Evolutionary conservation across 2,329 filamentous ascomycete genomes (phyloP).

Genomic region (Leptodontidium sp.): DNA sequence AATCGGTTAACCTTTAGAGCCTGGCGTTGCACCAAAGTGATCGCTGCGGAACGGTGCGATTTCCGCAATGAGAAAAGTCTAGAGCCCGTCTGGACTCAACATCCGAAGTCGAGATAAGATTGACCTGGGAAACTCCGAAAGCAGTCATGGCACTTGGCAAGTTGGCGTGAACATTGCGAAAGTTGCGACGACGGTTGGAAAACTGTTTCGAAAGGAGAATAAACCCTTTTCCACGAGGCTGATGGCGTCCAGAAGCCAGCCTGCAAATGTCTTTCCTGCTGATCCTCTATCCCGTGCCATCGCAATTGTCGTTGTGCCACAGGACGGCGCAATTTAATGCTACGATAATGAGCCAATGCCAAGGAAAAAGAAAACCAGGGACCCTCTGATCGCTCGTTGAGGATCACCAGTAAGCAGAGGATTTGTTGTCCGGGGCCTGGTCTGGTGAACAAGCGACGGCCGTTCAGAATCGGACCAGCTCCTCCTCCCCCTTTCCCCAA

Average conservation of each 20-base stretch:
- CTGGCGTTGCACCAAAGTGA: constrained; percentile 24
- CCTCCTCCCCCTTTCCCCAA: neutral
- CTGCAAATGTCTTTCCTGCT: constrained; percentile 24
- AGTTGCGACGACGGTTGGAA: constrained; percentile 26
- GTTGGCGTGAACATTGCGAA: constrained; percentile 15
- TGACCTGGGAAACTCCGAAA: constrained; percentile 18
- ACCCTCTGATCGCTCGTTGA: constrained; percentile 12
- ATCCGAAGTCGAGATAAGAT: constrained; percentile 23
- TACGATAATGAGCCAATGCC: constrained; percentile 29
- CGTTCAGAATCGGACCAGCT: neutral
- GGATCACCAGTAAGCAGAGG: constrained; percentile 21
- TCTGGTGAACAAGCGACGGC: constrained; percentile 7
- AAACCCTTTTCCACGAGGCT: constrained; percentile 27
- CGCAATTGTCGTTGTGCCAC: constrained; percentile 22
- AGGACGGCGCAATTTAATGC: constrained; percentile 26
- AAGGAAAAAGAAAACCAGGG: constrained; percentile 27
- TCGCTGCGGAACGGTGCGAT: constrained; percentile 19
- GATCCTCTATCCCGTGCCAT: constrained; percentile 15
- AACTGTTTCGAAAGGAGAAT: neutral
- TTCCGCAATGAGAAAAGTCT: constrained; percentile 16
- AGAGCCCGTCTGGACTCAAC: constrained; percentile 18
- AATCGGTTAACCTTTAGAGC: constrained; percentile 7
- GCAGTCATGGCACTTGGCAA: constrained; percentile 1
- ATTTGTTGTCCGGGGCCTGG: constrained; percentile 14
- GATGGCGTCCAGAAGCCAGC: constrained; percentile 26